Base-by-base conservation (phyloP, 768 basidiomycete species). In the Termitomyces sp. region DNA sequence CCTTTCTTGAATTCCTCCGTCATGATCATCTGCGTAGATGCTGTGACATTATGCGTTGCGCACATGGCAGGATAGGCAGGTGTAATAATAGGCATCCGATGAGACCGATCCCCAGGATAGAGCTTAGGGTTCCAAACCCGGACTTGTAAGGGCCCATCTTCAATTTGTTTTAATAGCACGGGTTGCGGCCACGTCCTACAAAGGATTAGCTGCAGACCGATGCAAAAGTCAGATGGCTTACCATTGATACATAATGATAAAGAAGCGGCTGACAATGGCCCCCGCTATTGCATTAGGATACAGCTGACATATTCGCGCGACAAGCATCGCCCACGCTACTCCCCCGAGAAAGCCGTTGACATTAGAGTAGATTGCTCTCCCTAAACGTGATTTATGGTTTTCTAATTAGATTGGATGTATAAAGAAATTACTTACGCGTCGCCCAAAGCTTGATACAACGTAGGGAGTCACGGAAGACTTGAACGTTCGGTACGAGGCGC, bases 61-160 rank as follows among this genome's bases (percentile, higher is more conserved):
- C 96, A 98, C 96, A 99, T 99, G 6, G 96, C 88, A 45, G 97
- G 97, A 73, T 98, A 99, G 11, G 97, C 95, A 3, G 97, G 97
- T 2, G 97, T 99, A 65, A 99, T 98, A 66, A 99, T 98, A 12
- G 97, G 97, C 97, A 98, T 98, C 62, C 93, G 83, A 73, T 99
- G 97, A n/a, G 91, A 83, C 57, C 91, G 82, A 71, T 98, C 95
- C 58, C 84, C 84, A 5, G 94, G 94, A 70, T 96, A 98, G 54
- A 97, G 71, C 90, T 89, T 92, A 2, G 97, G 97, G 73, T 99
- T 99, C 97, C 97, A 99, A 2, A 98, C 94, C 65, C 93, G 84
- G 61, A 97, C 92, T 66, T 91, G 90, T 48, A 95, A 68, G 2
- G 93, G 93, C 1, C 95, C 95, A 62, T 95, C 93, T 71, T 98